Base-by-base conservation (phyloP, 306 rosid genomes). In the Macrotyloma uniflorum region DNA sequence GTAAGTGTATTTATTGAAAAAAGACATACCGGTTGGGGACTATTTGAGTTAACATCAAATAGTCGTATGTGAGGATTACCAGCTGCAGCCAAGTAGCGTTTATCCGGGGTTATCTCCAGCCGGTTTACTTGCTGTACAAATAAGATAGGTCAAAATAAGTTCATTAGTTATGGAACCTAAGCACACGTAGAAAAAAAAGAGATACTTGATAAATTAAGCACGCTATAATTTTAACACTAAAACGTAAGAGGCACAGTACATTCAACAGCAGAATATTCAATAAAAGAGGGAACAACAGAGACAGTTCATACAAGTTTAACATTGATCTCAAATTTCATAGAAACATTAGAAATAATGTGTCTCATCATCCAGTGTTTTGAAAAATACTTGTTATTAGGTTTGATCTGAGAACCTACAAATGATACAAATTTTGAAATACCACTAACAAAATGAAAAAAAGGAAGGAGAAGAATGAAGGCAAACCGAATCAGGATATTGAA, bases 71-170 rank as follows among this genome's bases (percentile, higher is more conserved):
- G 99, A 53, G 99, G 98, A 84, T 96, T 93, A 45, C 99, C 98
- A n/a, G 98, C 99, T 28, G 93, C 98, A 79, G 98, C 98, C 83
- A 96, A 87, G 89, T 74, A 87, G 40, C 90, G 91, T 76, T 96
- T 96, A 83, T 96, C 98, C 1, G 99, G 99, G 61, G 98, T 96
- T 85, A 96, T 96, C 92, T 96, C 99, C 67, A 96, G 90, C 85
- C 91, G 85, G 82, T 93, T 96, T 55, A 96, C 96, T 88, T 96
- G 99, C 99, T 96, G 80, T 11, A 67, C 40, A 55, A 42, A 82
- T 73, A 23, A 80, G 22, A 79, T 55, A 67, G 3, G 20, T 49
- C 13, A 83, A 75, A 79, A 79, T 81, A 49, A 87, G 83, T 74
- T 45, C 70, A 72, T 71, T 15, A 58, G 19, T 30, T 33, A 15